These are phyloP conservation scores for Danielia oregonensis DNA, from an alignment of 805 yeast genomes.

Conservation along the genomic window DNA sequence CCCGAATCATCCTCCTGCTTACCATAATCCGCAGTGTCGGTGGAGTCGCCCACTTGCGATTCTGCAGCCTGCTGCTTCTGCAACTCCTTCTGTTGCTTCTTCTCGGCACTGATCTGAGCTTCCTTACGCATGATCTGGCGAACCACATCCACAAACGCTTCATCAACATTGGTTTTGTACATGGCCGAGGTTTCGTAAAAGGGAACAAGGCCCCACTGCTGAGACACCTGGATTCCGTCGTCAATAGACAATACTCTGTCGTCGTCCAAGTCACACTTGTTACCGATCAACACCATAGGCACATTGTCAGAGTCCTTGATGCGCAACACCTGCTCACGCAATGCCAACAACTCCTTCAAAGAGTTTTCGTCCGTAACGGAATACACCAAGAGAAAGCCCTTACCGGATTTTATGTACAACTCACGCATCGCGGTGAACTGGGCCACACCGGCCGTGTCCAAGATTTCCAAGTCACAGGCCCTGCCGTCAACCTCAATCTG, in stretches of 20 bases:
- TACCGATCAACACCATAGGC: slow-evolving; percentile 89
- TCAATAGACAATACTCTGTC: slow-evolving; percentile 75
- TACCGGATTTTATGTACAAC: slow-evolving; percentile 79
- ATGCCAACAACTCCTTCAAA: slow-evolving; percentile 68
- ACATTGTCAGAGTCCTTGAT: slow-evolving; percentile 74
- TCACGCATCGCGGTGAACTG: slow-evolving; percentile 97
- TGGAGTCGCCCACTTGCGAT: slow-evolving; percentile 3
- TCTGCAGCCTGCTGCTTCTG: slow-evolving; percentile 34
- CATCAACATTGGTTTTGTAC: slow-evolving; percentile 83
- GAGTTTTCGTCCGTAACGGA: slow-evolving; percentile 63
- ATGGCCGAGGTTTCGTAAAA: slow-evolving; percentile 94
- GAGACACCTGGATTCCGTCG: slow-evolving; percentile 79
- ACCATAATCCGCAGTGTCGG: slow-evolving; percentile 2
- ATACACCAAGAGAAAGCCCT: slow-evolving; percentile 60
- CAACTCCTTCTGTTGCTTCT: slow-evolving; percentile 41
- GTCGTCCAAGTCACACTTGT: slow-evolving; percentile 78
- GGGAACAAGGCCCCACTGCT: slow-evolving; percentile 85
- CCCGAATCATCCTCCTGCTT: slow-evolving; percentile 7
- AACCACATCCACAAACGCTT: slow-evolving; percentile 83
- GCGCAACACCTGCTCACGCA: slow-evolving; percentile 79
- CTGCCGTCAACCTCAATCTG: slow-evolving; percentile 86
- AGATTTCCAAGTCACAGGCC: slow-evolving; percentile 73
- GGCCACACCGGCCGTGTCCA: slow-evolving; percentile 66
- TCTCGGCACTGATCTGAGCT: slow-evolving; percentile 41
- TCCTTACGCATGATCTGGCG: slow-evolving; percentile 85